A percentile compares a stretch with the other conserved stretches of the same genome.
phyloP scores from a whole-genome alignment of 331 rosid species.

The Quercus phellos region DNA sequence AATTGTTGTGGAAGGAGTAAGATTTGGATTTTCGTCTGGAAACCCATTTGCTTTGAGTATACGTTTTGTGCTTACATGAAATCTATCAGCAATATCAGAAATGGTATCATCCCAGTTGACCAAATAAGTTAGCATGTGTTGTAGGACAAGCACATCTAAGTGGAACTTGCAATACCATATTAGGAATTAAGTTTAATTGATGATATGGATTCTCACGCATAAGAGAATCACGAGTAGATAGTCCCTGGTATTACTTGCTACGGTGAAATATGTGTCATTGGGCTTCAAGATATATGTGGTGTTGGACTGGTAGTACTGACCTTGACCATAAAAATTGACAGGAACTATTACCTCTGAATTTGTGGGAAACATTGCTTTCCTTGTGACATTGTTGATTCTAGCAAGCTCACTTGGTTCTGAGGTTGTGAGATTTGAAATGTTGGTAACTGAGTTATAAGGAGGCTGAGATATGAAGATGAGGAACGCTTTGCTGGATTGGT shows the following conservation, averaged over 20 bases:
- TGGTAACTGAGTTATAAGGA: constrained; percentile 31
- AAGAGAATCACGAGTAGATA: constrained; percentile 50
- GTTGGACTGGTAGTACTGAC: constrained; percentile 43
- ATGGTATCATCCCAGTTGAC: constrained; percentile 37
- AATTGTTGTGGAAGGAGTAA: constrained; percentile 44
- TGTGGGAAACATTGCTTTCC: constrained; percentile 21
- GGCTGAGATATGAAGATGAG: constrained; percentile 49
- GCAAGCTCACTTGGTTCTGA: constrained; percentile 43
- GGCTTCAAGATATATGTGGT: constrained; percentile 10
- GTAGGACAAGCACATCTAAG: constrained; percentile 75
- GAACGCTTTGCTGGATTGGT: constrained; percentile 40
- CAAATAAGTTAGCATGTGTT: constrained; percentile 37
- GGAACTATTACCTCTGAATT: constrained; percentile 57
- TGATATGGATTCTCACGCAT: constrained; percentile 30
- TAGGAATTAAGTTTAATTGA: constrained; percentile 17
- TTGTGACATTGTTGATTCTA: constrained; percentile 29
- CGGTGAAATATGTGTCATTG: constrained; percentile 16
- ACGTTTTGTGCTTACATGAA: constrained; percentile 26
- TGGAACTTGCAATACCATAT: constrained; percentile 46
- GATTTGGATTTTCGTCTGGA: constrained; percentile 8
- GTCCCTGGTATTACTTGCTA: constrained; percentile 49
- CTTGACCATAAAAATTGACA: constrained; percentile 40
- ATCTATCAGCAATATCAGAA: constrained; percentile 28
- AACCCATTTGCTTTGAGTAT: constrained; percentile 49
- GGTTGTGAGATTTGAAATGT: constrained; percentile 52